Conservation (phyloP, 2,329 filamentous ascomycete species). For the Pseudogymnoascus sp. region DNA sequence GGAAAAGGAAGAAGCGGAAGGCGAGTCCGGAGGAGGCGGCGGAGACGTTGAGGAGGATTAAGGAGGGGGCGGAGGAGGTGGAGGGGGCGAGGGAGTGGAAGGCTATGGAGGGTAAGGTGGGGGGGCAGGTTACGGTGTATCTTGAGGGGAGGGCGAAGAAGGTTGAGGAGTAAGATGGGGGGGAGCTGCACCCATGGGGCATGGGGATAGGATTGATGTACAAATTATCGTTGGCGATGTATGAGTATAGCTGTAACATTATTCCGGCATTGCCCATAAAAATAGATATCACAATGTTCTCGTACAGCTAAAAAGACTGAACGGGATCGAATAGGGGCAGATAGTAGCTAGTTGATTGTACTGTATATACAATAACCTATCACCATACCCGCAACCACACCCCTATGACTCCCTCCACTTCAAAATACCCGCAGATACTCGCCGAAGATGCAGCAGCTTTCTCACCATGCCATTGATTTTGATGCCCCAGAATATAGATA, state of each 20-base stretch:
- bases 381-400: background rate
- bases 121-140: conserved; percentile 33
- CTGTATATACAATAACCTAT: background rate
- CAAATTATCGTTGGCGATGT: background rate
- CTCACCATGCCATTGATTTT: too few relatives aligned
- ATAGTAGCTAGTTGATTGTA: background rate
- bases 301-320: background rate
- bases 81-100: conserved; percentile 39
- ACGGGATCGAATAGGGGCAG: background rate
- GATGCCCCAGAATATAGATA: too few relatives aligned
- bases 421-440: too few relatives aligned
- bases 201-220: background rate
- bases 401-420: too few relatives aligned
- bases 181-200: background rate
- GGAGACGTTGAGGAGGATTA: conserved; percentile 47
- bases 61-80: conserved; percentile 29
- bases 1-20: conserved; percentile 55
- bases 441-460: too few relatives aligned
- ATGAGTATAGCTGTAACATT: background rate
- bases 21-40: conserved; percentile 55
- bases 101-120: conserved; percentile 38
- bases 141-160: conserved; percentile 18
- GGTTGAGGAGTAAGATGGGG: conserved; percentile 11
- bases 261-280: background rate
- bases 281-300: background rate